phyloP scores from a whole-genome alignment of 163 green algal species.

The Picocystis sp. region DNA sequence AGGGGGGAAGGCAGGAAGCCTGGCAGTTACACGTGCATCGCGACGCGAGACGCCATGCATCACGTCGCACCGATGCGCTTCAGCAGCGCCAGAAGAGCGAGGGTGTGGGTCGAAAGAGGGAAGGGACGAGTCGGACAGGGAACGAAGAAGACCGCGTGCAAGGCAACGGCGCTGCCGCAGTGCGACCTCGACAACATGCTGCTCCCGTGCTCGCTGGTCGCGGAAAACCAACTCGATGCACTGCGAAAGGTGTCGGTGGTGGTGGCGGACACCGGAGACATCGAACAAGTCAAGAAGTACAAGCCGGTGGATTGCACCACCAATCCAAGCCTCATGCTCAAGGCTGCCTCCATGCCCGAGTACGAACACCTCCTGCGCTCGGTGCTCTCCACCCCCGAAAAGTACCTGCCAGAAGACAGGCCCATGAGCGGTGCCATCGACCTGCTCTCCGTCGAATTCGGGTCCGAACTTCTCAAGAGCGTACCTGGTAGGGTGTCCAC shows the following conservation, averaged over 20 bases:
- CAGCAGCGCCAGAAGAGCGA: no score
- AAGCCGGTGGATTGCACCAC: constrained; percentile 65
- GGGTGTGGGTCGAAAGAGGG: no score
- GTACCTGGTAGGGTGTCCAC: constrained; percentile 63
- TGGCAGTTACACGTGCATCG: no score
- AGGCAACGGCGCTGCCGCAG: no score
- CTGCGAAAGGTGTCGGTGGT: constrained; percentile 41
- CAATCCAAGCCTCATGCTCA: constrained; percentile 65
- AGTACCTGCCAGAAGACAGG: background rate
- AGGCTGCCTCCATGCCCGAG: constrained; percentile 48
- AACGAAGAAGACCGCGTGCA: no score
- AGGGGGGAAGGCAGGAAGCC: no score
- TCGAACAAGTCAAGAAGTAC: constrained; percentile 52
- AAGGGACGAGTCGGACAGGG: no score
- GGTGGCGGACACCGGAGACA: constrained; percentile 34
- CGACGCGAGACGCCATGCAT: no score
- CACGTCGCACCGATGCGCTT: no score
- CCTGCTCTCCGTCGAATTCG: constrained; percentile 51
- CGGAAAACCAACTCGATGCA: constrained; percentile 56
- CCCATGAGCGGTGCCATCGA: constrained; percentile 33
- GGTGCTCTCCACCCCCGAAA: background rate
- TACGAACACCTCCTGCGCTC: constrained; percentile 38
- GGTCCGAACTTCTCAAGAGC: constrained; percentile 53
- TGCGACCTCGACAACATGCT: no score
- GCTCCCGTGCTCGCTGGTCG: background rate